Evolutionary conservation across 768 basidiomycete species (phyloP).

Genomic region (Tricholoma saponaceum): DNA sequence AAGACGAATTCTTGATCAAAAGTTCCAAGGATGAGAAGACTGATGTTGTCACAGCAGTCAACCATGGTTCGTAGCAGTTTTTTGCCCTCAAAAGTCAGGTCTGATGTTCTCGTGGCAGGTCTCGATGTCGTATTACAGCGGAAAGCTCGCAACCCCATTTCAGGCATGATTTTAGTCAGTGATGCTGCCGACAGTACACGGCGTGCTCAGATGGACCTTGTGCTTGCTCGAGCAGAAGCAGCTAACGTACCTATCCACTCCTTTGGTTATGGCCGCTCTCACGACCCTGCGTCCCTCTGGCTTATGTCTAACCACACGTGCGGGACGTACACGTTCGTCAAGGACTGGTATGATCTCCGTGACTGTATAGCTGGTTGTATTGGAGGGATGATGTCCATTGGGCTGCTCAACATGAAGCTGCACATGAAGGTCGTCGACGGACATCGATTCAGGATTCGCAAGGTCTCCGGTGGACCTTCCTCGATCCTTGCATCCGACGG

Average conservation of each 20-base stretch:
- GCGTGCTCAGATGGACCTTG: slow-evolving; percentile 96
- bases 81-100: background rate
- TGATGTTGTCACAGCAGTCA: slow-evolving; percentile 98
- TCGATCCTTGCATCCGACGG: slow-evolving; percentile 90
- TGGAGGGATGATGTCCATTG: slow-evolving; percentile 96
- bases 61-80: slow-evolving; percentile 58
- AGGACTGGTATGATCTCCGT: slow-evolving; percentile 95
- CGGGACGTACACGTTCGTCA: slow-evolving; percentile 97
- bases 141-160: slow-evolving; percentile 84
- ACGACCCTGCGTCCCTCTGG: slow-evolving; percentile 98
- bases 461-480: slow-evolving; percentile 86
- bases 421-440: slow-evolving; percentile 92
- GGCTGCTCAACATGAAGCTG: slow-evolving; percentile 87
- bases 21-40: slow-evolving; percentile 89
- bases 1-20: slow-evolving; percentile 58
- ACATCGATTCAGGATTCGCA: slow-evolving; percentile 88
- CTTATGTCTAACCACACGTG: slow-evolving; percentile 97
- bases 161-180: slow-evolving; percentile 90
- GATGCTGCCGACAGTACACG: slow-evolving; percentile 91
- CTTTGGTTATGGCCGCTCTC: slow-evolving; percentile 94
- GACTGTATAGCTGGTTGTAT: slow-evolving; percentile 91
- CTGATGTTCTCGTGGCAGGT: slow-evolving; percentile 37
- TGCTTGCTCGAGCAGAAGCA: slow-evolving; percentile 94
- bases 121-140: slow-evolving; percentile 94
- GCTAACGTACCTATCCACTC: slow-evolving; percentile 97